A percentile compares a stretch with the other conserved stretches of the same genome.
phyloP scores from a whole-genome alignment of 345 rosid genomes.

The Erodium maritimum region DNA sequence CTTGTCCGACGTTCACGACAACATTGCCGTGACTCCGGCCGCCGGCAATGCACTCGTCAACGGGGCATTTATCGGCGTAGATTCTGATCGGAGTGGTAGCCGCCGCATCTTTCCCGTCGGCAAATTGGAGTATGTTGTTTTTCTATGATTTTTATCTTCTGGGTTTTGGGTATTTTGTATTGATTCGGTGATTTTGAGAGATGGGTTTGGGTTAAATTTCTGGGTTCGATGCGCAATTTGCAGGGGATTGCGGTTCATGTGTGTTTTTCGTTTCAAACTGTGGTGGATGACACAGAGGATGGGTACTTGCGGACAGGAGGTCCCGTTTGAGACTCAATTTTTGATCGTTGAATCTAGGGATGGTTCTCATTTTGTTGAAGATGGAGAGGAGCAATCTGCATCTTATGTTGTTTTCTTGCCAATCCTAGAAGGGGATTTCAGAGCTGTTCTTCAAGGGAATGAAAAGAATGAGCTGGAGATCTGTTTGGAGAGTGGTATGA shows the following conservation, averaged over 20 bases:
- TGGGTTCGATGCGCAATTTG: conserved; percentile 1
- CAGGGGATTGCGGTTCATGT: conserved; percentile 61
- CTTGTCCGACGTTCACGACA: conserved; percentile 29
- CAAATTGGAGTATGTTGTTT: conserved; percentile 33
- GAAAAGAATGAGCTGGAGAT: conserved; percentile 47
- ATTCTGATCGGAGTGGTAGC: conserved; percentile 35
- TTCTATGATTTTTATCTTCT: background rate
- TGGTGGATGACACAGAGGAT: conserved; percentile 85
- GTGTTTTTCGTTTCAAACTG: conserved; percentile 52
- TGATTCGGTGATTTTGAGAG: background rate
- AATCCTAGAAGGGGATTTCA: conserved; percentile 55
- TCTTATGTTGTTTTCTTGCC: conserved; percentile 43
- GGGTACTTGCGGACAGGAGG: conserved; percentile 42
- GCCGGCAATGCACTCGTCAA: conserved; percentile 20
- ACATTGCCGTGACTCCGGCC: conserved; percentile 31
- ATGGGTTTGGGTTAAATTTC: background rate
- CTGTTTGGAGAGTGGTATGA: conserved; percentile 53
- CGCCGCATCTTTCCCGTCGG: conserved; percentile 52
- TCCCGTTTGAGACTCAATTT: conserved; percentile 62
- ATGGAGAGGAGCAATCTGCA: conserved; percentile 18
- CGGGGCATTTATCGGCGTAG: conserved; percentile 54
- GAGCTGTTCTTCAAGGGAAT: conserved; percentile 61
- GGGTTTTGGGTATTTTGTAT: background rate
- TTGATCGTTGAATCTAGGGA: conserved; percentile 34
- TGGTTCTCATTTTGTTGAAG: conserved; percentile 28